These are phyloP conservation scores for Brassica carinata DNA, from an alignment of 345 rosid species.

Conservation along the genomic window DNA sequence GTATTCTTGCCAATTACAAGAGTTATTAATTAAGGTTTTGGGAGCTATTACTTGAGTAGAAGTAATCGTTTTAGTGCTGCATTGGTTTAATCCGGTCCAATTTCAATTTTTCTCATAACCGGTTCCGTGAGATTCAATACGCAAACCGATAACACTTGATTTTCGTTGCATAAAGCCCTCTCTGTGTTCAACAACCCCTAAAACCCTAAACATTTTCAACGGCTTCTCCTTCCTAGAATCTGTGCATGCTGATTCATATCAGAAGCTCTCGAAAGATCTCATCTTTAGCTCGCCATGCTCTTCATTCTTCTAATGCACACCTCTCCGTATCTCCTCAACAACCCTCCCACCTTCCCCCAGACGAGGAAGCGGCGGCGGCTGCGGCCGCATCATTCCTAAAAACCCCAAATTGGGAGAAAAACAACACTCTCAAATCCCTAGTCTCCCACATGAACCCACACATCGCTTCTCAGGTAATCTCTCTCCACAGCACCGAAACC, in stretches of 20 bases:
- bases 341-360: neutral
- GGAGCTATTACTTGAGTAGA: neutral
- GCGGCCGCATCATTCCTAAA: neutral
- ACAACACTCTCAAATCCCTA: neutral
- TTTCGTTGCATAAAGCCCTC: neutral
- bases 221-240: neutral
- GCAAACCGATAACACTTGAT: neutral
- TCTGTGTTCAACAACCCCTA: neutral
- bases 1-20: constrained; percentile 5
- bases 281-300: neutral
- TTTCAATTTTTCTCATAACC: constrained; percentile 1
- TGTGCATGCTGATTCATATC: neutral
- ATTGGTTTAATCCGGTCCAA: constrained; percentile 5
- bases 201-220: constrained; percentile 2
- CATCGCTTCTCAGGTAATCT: neutral
- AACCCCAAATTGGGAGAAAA: neutral
- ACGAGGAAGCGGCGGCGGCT: neutral
- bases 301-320: neutral
- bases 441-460: neutral
- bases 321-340: neutral
- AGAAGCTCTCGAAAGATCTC: neutral
- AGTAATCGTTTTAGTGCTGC: neutral
- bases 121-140: neutral
- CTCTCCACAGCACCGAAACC: neutral
- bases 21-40: constrained; percentile 5